Percentiles rank a stretch among this genome's conserved stretches.
Evolutionary conservation across 257 asterid genomes (phyloP).

Genomic region (Ballota nigra): DNA sequence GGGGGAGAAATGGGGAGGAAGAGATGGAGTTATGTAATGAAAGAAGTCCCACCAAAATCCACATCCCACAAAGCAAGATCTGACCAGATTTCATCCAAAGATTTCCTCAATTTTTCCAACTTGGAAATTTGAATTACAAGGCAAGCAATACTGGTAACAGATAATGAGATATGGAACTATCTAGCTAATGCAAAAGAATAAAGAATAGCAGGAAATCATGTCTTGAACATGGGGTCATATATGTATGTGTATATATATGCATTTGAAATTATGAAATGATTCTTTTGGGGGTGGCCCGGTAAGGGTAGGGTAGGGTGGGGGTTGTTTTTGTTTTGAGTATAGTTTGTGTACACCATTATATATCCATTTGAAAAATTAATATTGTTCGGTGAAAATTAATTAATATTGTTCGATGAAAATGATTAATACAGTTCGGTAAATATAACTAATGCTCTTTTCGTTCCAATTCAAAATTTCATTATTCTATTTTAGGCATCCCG

Average conservation of each 20-base stretch:
- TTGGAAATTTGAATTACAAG: conserved; percentile 63
- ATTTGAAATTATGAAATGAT: conserved; percentile 2
- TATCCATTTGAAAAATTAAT: no score
- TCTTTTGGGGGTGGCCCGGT: not conserved
- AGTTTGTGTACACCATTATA: no score
- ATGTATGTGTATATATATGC: not conserved
- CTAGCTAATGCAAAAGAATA: not conserved
- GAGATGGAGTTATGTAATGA: conserved; percentile 26
- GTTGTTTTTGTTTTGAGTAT: no score
- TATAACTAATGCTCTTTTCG: no score
- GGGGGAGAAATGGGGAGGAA: conserved; percentile 20
- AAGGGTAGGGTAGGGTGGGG: not conserved
- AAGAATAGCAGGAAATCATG: conserved; percentile 18
- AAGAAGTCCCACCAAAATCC: conserved; percentile 62
- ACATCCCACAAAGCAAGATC: conserved; percentile 84
- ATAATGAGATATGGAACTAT: conserved; percentile 11
- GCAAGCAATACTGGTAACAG: conserved; percentile 48
- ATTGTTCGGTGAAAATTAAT: no score
- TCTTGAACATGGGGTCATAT: conserved; percentile 35
- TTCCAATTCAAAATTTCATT: no score
- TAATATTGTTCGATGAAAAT: no score
- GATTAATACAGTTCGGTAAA: no score
- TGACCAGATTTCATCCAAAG: conserved; percentile 59
- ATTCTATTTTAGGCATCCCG: no score
- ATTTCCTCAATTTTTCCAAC: conserved; percentile 38